phyloP scores from a whole-genome alignment of 352 stramenopile species.

The Bremia lactucae region DNA sequence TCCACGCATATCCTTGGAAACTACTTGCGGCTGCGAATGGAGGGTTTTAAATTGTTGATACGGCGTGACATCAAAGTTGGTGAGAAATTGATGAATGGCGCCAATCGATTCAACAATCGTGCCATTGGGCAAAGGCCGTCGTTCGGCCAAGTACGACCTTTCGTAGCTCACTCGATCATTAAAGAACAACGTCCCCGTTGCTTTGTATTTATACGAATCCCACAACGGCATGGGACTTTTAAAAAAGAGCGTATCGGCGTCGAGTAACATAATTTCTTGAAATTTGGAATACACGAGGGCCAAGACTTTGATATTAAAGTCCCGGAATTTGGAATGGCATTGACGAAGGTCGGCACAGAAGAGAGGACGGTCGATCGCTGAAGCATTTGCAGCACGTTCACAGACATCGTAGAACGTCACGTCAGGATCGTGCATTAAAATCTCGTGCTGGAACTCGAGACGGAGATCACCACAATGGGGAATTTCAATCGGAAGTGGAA shows the following conservation, averaged over 20 bases:
- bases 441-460: conserved; percentile 11
- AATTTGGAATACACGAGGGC: conserved; percentile 34
- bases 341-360: conserved; percentile 33
- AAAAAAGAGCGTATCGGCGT: conserved; percentile 45
- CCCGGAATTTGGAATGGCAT: conserved; percentile 35
- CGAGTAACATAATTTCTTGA: conserved; percentile 36
- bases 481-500: conserved; percentile 43
- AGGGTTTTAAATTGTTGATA: conserved; percentile 4
- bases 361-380: conserved; percentile 5
- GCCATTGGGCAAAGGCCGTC: no score
- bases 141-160: conserved; percentile 17
- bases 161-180: conserved; percentile 43
- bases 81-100: conserved; percentile 28
- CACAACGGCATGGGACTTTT: conserved; percentile 27
- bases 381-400: conserved; percentile 16
- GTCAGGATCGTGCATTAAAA: conserved; percentile 14
- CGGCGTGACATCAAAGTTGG: conserved; percentile 25
- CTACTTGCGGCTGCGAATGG: background rate
- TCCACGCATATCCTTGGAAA: background rate
- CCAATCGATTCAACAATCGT: conserved; percentile 2
- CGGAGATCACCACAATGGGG: conserved; percentile 50
- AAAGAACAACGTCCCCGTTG: conserved; percentile 44
- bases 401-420: conserved; percentile 46
- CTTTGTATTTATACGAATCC: conserved; percentile 19
- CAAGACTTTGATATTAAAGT: conserved; percentile 46